Base-by-base conservation (phyloP, 306 rosid genomes). In the Cicer cuneatum region DNA sequence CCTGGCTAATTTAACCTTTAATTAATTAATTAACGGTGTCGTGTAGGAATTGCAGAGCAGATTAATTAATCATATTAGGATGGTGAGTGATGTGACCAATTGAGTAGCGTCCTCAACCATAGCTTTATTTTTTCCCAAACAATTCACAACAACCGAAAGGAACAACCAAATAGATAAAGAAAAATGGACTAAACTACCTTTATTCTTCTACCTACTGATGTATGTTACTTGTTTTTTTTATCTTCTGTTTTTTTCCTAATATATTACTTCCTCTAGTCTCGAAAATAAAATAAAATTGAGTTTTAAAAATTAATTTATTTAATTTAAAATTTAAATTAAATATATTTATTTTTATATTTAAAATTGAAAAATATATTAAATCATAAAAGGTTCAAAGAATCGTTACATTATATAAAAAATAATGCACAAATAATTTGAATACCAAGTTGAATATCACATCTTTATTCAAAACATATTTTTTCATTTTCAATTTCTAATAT, bases 71-170 rank as follows among this genome's bases (percentile, higher is more conserved):
- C 13, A 12, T 13, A 13, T 13, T 13, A 13, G 7, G 15, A 16
- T 13, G 16, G 52, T 47, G 35, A 29, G 35, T 48, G 8, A 19
- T 48, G 54, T 48, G 54, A 48, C 54, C 9, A 48, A 48, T 48
- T n/a, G 54, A 48, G 54, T 2, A 48, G 3, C 14, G 57, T 51
- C 21, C 5, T 51, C 7, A 57, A 57, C n/a, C 1, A 10, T 10
- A 10, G 63, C 18, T 3, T 11, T 57, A 2, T 3, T 35, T 60
- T 35, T n/a, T 12, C 38, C 13, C 21, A 24, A 6, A 61, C 24
- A 38, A 61, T 61, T 38, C 68, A 38, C 68, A 62, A 38, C 68
- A 62, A 62, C 47, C 29, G 13, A 62, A 38, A 38, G 68, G 24
- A 61, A 61, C 67, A 61, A 61, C 1, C 21, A 60, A 14, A 61